Conservation (phyloP, 176 grass and related monocot species). For the Zea luxurians region DNA sequence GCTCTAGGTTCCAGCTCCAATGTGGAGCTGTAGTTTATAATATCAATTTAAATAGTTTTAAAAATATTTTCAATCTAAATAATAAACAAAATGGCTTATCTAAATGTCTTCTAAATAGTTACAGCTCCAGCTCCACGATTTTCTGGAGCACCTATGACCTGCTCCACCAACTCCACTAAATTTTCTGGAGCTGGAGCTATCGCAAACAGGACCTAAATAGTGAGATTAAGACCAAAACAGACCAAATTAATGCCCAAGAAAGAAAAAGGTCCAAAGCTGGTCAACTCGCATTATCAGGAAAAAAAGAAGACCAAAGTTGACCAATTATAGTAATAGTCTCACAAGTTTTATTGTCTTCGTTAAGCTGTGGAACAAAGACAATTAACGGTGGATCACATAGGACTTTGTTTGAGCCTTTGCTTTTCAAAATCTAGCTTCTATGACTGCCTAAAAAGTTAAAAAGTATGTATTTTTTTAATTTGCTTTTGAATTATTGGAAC, state of each 20-base stretch:
- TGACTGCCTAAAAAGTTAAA: neutral
- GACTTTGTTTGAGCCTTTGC: neutral
- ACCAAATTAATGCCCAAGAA: neutral
- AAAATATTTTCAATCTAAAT: too few relatives aligned
- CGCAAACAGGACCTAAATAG: neutral
- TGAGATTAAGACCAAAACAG: neutral
- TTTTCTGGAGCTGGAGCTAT: too few relatives aligned
- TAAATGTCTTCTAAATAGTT: too few relatives aligned
- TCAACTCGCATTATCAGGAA: neutral
- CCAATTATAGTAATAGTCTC: neutral
- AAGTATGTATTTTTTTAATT: neutral
- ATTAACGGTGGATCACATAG: neutral
- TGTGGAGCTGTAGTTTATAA: too few relatives aligned
- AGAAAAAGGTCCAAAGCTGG: neutral
- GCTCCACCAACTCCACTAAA: too few relatives aligned
- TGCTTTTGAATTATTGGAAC: neutral
- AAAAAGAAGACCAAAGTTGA: neutral
- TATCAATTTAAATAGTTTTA: too few relatives aligned
- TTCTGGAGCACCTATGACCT: too few relatives aligned
- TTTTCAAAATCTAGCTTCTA: neutral
- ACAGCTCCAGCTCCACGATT: too few relatives aligned
- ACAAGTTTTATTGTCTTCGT: neutral
- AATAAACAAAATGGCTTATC: too few relatives aligned
- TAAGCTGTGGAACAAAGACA: neutral
- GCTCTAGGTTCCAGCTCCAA: too few relatives aligned